phyloP scores from a whole-genome alignment of 805 yeast genomes.

The Spathaspora hagerdaliae region DNA sequence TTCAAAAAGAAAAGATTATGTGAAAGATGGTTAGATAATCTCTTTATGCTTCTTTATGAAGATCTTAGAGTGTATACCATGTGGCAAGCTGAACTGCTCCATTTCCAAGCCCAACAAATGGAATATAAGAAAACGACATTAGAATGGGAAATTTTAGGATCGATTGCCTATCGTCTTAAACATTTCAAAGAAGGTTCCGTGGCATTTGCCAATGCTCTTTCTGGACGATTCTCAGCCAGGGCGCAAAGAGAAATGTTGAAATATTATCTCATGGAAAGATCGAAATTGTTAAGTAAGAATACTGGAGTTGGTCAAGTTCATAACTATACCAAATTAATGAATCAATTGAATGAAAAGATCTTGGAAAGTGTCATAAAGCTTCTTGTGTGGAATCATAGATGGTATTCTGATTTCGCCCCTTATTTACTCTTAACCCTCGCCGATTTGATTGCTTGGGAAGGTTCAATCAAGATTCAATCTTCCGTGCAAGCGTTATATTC shows the following conservation, averaged over 20 bases:
- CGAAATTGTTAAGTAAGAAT: slow-evolving; percentile 29
- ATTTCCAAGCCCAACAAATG: slow-evolving; percentile 83
- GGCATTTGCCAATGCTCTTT: slow-evolving; percentile 73
- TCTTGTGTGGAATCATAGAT: slow-evolving; percentile 96
- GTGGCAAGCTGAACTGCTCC: slow-evolving; percentile 91
- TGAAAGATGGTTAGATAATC: slow-evolving; percentile 71
- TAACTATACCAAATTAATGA: slow-evolving; percentile 36
- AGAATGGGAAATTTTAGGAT: slow-evolving; percentile 92
- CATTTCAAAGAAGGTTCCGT: slow-evolving; percentile 83
- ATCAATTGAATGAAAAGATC: slow-evolving; percentile 50
- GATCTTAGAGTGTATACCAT: slow-evolving; percentile 79
- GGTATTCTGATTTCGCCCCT: slow-evolving; percentile 92
- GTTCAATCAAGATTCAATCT: slow-evolving; percentile 70
- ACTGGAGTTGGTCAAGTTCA: slow-evolving; percentile 15
- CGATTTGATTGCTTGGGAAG: slow-evolving; percentile 68
- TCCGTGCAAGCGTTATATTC: slow-evolving; percentile 67
- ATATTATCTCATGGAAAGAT: slow-evolving; percentile 53
- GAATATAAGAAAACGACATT: slow-evolving; percentile 71
- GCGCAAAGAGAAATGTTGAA: slow-evolving; percentile 72
- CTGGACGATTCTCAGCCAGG: slow-evolving; percentile 73
- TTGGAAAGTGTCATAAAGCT: slow-evolving; percentile 70
- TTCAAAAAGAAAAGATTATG: slow-evolving; percentile 64
- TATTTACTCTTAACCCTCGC: slow-evolving; percentile 53
- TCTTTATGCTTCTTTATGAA: slow-evolving; percentile 65
- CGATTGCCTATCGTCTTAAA: slow-evolving; percentile 78